Conservation (phyloP, 108 stramenopile species). For the Cyclotella atomus region DNA sequence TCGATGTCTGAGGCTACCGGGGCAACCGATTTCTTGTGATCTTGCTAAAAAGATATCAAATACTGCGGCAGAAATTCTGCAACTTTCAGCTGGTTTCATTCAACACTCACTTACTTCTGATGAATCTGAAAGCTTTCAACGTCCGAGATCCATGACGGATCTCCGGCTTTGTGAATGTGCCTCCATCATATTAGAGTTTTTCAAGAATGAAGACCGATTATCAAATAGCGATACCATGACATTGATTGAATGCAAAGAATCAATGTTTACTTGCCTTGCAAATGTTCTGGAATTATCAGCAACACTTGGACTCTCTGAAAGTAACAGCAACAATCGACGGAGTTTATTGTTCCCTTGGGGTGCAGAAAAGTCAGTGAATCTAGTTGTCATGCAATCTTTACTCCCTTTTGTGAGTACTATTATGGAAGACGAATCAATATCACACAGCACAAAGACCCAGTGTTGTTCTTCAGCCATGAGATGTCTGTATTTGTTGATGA, state of each 20-base stretch:
- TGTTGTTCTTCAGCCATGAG: slow-evolving; percentile 28
- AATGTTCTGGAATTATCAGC: slow-evolving; percentile 31
- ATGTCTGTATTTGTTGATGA: slow-evolving; percentile 35
- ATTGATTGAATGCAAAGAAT: slow-evolving; percentile 15
- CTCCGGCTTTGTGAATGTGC: slow-evolving; percentile 33
- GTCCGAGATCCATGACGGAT: slow-evolving; percentile 23
- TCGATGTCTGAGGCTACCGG: slow-evolving; percentile 10
- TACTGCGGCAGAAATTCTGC: slow-evolving; percentile 24
- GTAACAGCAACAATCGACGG: slow-evolving; percentile 9
- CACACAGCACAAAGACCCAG: slow-evolving; percentile 8
- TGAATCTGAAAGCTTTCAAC: background rate
- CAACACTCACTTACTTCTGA: background rate
- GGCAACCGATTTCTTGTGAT: slow-evolving; percentile 3
- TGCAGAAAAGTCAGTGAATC: slow-evolving; percentile 42
- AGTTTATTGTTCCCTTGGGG: slow-evolving; percentile 43
- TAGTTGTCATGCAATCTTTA: slow-evolving; percentile 27
- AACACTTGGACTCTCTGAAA: background rate
- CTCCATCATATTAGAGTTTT: slow-evolving; percentile 33
- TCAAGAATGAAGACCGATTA: background rate
- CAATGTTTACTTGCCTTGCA: slow-evolving; percentile 40
- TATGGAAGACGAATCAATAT: background rate
- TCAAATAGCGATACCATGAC: background rate
- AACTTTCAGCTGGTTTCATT: slow-evolving; percentile 1
- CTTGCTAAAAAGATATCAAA: slow-evolving; percentile 23
- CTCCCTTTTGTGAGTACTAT: slow-evolving; percentile 40